Conservation (phyloP, 2,329 filamentous ascomycete species). For the Cytospora leucostoma region DNA sequence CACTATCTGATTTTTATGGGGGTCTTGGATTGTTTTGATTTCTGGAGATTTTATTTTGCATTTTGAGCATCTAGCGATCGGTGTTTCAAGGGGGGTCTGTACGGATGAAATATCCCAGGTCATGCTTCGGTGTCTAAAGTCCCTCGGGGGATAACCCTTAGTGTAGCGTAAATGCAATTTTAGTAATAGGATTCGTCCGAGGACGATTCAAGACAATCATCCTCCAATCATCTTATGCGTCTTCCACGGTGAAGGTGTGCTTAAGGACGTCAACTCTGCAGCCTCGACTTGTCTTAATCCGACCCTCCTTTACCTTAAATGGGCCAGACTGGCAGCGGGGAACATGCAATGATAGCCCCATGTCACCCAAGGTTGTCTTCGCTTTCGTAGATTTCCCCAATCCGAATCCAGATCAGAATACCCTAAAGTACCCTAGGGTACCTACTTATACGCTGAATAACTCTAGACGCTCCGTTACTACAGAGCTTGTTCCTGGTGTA, state of each 20-base stretch:
- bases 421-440: background rate
- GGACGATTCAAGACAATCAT: background rate
- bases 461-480: background rate
- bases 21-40: background rate
- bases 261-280: background rate
- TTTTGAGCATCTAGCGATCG: slow-evolving; percentile 22
- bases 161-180: background rate
- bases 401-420: background rate
- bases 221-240: background rate
- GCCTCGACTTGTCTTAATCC: background rate
- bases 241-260: background rate
- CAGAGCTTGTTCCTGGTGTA: background rate
- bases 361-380: background rate
- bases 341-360: too few relatives aligned
- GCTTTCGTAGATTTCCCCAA: background rate
- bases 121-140: background rate
- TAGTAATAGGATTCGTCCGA: background rate
- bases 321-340: too few relatives aligned
- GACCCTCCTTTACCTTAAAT: background rate
- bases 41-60: slow-evolving; percentile 12
- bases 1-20: background rate
- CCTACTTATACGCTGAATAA: background rate
- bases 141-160: background rate
- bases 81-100: slow-evolving; percentile 16
- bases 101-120: slow-evolving; percentile 9